Conservation (phyloP, 2,329 filamentous ascomycete genomes). For the Colletotrichum euphorbiae region DNA sequence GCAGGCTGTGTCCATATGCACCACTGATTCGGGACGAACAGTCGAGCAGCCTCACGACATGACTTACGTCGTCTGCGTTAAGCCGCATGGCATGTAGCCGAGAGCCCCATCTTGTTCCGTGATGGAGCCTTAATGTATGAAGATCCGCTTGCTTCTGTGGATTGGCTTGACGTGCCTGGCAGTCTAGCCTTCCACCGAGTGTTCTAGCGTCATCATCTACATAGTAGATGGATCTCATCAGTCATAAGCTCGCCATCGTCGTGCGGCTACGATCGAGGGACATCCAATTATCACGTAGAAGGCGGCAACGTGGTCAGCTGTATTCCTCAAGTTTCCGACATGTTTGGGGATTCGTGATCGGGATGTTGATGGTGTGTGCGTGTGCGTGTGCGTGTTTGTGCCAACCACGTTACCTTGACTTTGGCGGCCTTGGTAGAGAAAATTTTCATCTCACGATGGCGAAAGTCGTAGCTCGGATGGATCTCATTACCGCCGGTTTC, state of each 20-base stretch:
- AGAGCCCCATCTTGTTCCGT: constrained; percentile 36
- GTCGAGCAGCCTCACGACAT: constrained; percentile 17
- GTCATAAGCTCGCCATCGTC: constrained; percentile 39
- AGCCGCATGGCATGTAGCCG: constrained; percentile 24
- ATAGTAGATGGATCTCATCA: constrained; percentile 41
- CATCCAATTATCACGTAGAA: constrained; percentile 22
- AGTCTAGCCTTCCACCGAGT: constrained; percentile 32
- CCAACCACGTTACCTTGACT: neutral
- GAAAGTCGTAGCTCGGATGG: constrained; percentile 32
- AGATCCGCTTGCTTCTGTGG: constrained; percentile 39
- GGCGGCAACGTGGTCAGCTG: constrained; percentile 32
- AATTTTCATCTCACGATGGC: constrained; percentile 38
- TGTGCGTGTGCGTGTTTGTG: constrained; percentile 13
- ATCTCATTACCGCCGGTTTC: constrained; percentile 37
- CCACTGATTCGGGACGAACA: constrained; percentile 18
- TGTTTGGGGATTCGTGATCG: constrained; percentile 13
- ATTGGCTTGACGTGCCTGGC: constrained; percentile 30
- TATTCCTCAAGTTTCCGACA: constrained; percentile 19
- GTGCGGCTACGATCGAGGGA: constrained; percentile 19
- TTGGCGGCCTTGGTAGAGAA: neutral
- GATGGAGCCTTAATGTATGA: constrained; percentile 24
- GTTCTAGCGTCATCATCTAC: constrained; percentile 28
- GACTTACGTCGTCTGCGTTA: constrained; percentile 13
- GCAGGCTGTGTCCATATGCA: constrained; percentile 13
- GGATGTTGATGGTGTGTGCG: neutral